Percentiles rank a stretch among this genome's conserved stretches.
Conservation (phyloP, 2,329 filamentous ascomycete genomes). For the Rutstroemia sp. region DNA sequence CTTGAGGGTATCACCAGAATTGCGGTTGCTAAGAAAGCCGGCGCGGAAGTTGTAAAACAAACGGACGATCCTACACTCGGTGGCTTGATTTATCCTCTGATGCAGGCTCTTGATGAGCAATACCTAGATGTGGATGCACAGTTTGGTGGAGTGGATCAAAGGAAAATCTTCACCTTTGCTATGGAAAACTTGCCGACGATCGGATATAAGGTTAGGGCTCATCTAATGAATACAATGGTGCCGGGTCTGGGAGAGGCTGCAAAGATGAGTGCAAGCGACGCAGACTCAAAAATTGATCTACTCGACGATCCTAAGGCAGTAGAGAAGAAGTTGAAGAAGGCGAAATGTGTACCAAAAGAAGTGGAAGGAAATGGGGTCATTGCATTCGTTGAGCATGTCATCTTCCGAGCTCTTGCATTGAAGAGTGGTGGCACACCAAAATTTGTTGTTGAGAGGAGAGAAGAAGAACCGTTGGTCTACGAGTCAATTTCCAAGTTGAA, state of each 20-base stretch:
- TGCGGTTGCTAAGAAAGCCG: slow-evolving; percentile 68
- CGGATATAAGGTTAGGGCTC: slow-evolving; percentile 66
- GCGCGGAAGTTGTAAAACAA: slow-evolving; percentile 80
- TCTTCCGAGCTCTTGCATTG: slow-evolving; percentile 67
- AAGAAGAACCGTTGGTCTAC: slow-evolving; percentile 6
- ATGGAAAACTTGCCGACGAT: slow-evolving; percentile 79
- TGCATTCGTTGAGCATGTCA: slow-evolving; percentile 66
- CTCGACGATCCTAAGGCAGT: slow-evolving; percentile 4
- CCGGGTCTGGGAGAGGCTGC: slow-evolving; percentile 70
- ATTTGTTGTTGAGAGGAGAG: slow-evolving; percentile 40
- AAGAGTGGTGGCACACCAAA: slow-evolving; percentile 39
- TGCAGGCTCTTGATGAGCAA: slow-evolving; percentile 41
- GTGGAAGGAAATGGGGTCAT: slow-evolving; percentile 54
- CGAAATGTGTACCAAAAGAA: slow-evolving; percentile 8
- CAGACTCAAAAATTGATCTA: slow-evolving; percentile 11
- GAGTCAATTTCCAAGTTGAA: slow-evolving; percentile 4
- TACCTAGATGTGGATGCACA: slow-evolving; percentile 83
- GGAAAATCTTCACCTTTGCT: slow-evolving; percentile 82
- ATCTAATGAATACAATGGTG: slow-evolving; percentile 83
- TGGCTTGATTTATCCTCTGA: slow-evolving; percentile 73
- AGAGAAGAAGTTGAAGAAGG: slow-evolving; percentile 9
- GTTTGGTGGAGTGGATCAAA: slow-evolving; percentile 79
- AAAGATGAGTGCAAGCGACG: slow-evolving; percentile 78
- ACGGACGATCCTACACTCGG: slow-evolving; percentile 65
- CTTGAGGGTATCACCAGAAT: slow-evolving; percentile 38